A percentile compares a stretch with the other conserved stretches of the same genome.
These are phyloP conservation scores for Fusarium anguioides DNA, from an alignment of 2,329 filamentous ascomycete species.

Conservation along the genomic window DNA sequence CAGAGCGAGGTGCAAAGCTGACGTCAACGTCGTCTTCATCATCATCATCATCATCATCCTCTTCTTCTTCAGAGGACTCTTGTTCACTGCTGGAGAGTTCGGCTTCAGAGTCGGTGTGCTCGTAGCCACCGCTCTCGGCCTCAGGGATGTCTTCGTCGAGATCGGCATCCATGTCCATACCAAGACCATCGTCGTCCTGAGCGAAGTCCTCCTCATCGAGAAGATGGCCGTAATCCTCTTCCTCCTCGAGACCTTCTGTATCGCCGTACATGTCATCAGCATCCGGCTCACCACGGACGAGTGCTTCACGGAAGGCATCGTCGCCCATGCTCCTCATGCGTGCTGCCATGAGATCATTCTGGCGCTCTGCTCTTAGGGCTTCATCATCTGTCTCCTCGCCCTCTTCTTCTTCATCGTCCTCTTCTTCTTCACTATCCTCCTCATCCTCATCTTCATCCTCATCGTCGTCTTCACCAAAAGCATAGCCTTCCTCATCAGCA, in stretches of 20 bases:
- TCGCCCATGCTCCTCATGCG: slow-evolving; percentile 67
- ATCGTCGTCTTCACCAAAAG: slow-evolving; percentile 58
- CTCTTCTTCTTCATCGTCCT: slow-evolving; percentile 56
- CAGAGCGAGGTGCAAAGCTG: slow-evolving; percentile 55
- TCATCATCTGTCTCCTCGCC: slow-evolving; percentile 56
- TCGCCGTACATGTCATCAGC: slow-evolving; percentile 63
- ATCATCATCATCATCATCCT: slow-evolving; percentile 48
- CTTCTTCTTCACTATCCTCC: slow-evolving; percentile 55
- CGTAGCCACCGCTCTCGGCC: slow-evolving; percentile 72
- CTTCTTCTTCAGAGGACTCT: slow-evolving; percentile 51
- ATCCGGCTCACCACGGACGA: slow-evolving; percentile 62
- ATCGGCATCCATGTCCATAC: slow-evolving; percentile 70
- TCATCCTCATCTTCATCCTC: slow-evolving; percentile 58
- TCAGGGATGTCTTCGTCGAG: slow-evolving; percentile 78
- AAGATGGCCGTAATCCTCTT: slow-evolving; percentile 67
- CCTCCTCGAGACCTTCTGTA: slow-evolving; percentile 65
- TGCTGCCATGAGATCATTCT: slow-evolving; percentile 61
- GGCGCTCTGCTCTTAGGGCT: slow-evolving; percentile 56
- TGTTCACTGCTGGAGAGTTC: slow-evolving; percentile 65
- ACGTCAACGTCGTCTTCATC: slow-evolving; percentile 48
- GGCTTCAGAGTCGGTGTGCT: slow-evolving; percentile 81
- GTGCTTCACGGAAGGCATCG: slow-evolving; percentile 70
- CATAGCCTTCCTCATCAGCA: slow-evolving; percentile 66
- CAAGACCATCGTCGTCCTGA: slow-evolving; percentile 48
- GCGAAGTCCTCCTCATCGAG: slow-evolving; percentile 72